Evolutionary conservation across 495 filamentous ascomycete genomes (phyloP).

Genomic region (Trichoderma gamsii): DNA sequence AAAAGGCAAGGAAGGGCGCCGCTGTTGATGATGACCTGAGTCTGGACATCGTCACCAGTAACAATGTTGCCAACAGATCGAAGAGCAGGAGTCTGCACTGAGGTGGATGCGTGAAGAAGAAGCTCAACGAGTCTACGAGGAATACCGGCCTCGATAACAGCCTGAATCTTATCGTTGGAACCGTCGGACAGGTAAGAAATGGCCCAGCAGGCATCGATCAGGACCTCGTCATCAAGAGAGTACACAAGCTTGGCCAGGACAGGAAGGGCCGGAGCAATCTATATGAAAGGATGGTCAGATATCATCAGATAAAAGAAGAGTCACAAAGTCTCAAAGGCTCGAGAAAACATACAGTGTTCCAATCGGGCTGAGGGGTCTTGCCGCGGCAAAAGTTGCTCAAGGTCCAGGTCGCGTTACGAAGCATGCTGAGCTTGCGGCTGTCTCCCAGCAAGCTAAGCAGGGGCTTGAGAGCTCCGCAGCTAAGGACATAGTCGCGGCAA

Average conservation of each 20-base stretch:
- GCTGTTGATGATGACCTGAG: constrained; percentile 98
- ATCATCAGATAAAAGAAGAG: constrained; percentile 12
- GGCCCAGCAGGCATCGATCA: constrained; percentile 99
- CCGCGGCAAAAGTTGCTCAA: constrained; percentile 99
- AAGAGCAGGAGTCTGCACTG: constrained; percentile 95
- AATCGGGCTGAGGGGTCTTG: constrained; percentile 98
- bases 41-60: constrained; percentile 97
- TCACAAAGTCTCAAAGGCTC: background rate
- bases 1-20: constrained; percentile 86
- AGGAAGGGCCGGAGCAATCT: constrained; percentile 95
- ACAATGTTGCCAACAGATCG: constrained; percentile 99
- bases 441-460: constrained; percentile 86
- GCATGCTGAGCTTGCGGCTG: constrained; percentile 98
- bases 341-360: constrained; percentile 70
- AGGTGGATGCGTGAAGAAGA: constrained; percentile 98
- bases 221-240: constrained; percentile 94
- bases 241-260: constrained; percentile 97
- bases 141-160: constrained; percentile 97
- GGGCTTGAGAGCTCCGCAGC: constrained; percentile 82
- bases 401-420: constrained; percentile 98
- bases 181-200: constrained; percentile 99
- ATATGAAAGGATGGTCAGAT: constrained; percentile 23
- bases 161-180: constrained; percentile 98
- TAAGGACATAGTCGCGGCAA: constrained; percentile 92
- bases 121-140: constrained; percentile 95